phyloP scores from a whole-genome alignment of 169 alveolate species.

The Babesia ovis region DNA sequence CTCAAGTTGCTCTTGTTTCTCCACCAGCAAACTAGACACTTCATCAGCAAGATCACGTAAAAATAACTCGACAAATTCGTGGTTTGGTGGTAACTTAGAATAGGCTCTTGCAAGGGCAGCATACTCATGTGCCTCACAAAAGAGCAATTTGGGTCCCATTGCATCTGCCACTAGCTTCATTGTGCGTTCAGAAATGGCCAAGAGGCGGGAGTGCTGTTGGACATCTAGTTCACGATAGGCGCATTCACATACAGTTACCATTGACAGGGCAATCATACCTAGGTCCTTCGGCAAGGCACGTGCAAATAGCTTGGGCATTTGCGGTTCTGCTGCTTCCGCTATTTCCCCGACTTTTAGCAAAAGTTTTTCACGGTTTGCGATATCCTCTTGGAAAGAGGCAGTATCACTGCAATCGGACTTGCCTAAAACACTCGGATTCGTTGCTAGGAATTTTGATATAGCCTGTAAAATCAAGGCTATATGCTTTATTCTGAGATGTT shows the following conservation, averaged over 20 bases:
- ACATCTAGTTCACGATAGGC: constrained; percentile 29
- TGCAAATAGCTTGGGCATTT: constrained; percentile 17
- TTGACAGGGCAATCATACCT: constrained; percentile 65
- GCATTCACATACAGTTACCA: constrained; percentile 37
- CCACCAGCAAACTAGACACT: constrained; percentile 39
- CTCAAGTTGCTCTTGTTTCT: constrained; percentile 38
- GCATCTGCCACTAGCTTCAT: constrained; percentile 22
- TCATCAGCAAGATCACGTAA: constrained; percentile 50
- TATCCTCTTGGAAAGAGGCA: constrained; percentile 9
- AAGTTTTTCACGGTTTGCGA: constrained; percentile 22
- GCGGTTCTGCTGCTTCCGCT: constrained; percentile 9
- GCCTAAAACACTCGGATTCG: neutral
- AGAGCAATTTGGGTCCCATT: constrained; percentile 43
- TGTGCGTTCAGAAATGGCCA: constrained; percentile 10
- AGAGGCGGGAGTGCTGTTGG: neutral
- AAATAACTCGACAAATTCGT: constrained; percentile 31
- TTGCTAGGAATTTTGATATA: constrained; percentile 40
- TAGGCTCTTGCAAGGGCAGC: constrained; percentile 60
- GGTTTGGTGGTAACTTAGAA: constrained; percentile 23
- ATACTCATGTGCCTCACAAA: constrained; percentile 52
- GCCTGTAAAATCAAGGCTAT: constrained; percentile 59
- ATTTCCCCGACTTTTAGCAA: constrained; percentile 30
- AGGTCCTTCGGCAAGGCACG: constrained; percentile 60
- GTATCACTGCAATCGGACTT: neutral
- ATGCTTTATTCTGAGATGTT: constrained; percentile 43